Evolutionary conservation across 805 yeast genomes (phyloP).

Genomic region (Pichia sporocuriosa): DNA sequence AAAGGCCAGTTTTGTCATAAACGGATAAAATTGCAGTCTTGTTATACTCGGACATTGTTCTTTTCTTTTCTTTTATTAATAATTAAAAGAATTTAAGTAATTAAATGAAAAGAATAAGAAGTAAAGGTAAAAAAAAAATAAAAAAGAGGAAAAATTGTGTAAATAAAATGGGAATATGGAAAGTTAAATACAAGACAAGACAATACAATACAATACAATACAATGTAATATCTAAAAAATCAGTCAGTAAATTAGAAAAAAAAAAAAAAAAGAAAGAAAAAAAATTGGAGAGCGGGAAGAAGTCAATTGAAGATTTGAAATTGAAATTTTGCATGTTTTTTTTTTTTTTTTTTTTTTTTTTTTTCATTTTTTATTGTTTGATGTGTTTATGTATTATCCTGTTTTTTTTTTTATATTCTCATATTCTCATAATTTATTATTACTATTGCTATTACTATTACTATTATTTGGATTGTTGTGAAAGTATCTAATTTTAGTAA

Average conservation of each 20-base stretch:
- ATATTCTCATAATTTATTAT: too few species aligned
- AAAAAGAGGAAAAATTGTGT: not conserved
- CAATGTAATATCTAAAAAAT: not conserved
- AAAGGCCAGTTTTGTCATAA: slow-evolving; percentile 92
- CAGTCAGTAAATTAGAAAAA: not conserved
- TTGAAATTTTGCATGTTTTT: not conserved
- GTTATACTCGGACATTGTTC: slow-evolving; percentile 29
- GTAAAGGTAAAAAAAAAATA: not conserved
- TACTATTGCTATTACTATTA: too few species aligned
- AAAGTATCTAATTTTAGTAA: too few species aligned
- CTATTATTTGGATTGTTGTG: too few species aligned
- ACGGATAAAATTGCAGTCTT: slow-evolving; percentile 95
- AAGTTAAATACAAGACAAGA: too few species aligned
- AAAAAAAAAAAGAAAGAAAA: not conserved
- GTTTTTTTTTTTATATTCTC: too few species aligned
- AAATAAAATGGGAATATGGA: not conserved
- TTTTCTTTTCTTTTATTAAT: not conserved
- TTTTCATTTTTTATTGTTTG: too few species aligned
- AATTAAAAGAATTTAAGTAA: not conserved
- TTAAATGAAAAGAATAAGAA: not conserved
- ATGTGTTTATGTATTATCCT: too few species aligned
- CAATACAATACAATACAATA: too few species aligned
- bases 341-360: too few species aligned
- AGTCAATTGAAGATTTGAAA: not conserved
- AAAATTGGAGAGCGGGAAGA: not conserved